Conservation (phyloP, 2,329 filamentous ascomycete species). For the Alternaria ventricosa region DNA sequence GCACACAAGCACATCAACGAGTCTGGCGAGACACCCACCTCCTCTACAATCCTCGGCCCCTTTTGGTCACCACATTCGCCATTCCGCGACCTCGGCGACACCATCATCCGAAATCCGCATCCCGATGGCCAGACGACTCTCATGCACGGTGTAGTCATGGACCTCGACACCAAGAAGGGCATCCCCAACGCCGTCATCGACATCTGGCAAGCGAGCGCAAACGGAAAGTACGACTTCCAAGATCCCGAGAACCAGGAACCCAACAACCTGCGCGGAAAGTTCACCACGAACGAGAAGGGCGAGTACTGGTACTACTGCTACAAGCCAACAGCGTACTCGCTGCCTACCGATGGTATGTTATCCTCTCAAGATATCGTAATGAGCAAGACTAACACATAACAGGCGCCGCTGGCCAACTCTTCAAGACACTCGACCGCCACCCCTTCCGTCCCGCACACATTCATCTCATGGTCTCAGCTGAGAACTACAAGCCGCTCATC, state of each 20-base stretch:
- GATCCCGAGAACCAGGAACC: slow-evolving; percentile 73
- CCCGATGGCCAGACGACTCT: slow-evolving; percentile 64
- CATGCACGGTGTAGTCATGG: slow-evolving; percentile 73
- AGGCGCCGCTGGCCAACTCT: slow-evolving; percentile 60
- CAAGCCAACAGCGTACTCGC: slow-evolving; percentile 74
- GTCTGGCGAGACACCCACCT: slow-evolving; percentile 69
- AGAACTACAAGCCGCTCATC: slow-evolving; percentile 63
- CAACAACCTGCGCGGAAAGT: slow-evolving; percentile 80
- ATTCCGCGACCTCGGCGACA: slow-evolving; percentile 70
- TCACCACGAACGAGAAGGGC: slow-evolving; percentile 72
- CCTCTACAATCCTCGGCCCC: slow-evolving; percentile 76
- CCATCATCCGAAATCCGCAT: slow-evolving; percentile 69
- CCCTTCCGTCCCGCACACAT: slow-evolving; percentile 69
- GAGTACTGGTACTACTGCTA: slow-evolving; percentile 78
- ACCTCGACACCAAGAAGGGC: slow-evolving; percentile 69
- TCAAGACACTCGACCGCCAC: slow-evolving; percentile 63
- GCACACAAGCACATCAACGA: slow-evolving; percentile 69
- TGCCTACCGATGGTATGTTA: slow-evolving; percentile 65
- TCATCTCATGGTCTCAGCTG: slow-evolving; percentile 63
- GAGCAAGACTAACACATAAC: slow-evolving; percentile 6
- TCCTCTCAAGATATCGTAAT: no score
- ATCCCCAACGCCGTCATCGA: slow-evolving; percentile 74
- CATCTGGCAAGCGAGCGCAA: slow-evolving; percentile 78
- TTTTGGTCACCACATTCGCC: slow-evolving; percentile 80
- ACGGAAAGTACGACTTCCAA: slow-evolving; percentile 79